Base-by-base conservation (phyloP, 768 basidiomycete species). In the Mycena rosella region DNA sequence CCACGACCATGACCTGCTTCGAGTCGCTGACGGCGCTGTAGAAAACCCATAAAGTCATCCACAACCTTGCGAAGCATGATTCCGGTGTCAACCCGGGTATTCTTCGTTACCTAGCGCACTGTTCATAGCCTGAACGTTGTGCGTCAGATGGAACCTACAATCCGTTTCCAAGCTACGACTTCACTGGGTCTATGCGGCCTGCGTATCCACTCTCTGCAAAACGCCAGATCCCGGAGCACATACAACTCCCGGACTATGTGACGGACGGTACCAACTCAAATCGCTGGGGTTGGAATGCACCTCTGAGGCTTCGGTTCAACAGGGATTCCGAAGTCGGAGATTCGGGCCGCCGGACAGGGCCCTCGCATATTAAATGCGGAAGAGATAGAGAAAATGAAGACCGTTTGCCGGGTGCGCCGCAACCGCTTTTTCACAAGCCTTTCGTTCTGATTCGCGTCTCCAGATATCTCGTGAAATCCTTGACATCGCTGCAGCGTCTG, bases 391-490 rank as follows among this genome's bases (percentile, higher is more conserved):
- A 96, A 91, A 74, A 97, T 99, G 95, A 87, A 93, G 67, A 88
- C 82, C 5, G 95, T 89, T 14, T 97, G 95, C 80, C 85, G 85
- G 77, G 98, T 98, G 75, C 72, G 94, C 85, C n/a, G n/a, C n/a
- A n/a, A n/a, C 17, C 40, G 65, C 34, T 20, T 58, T 14, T 0
- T 11, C 10, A 38, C 13, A 24, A 22, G 27, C 22, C 49, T 60
- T 30, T 14, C 47, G 34, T 56, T 54, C 27, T 42, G 20, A 32
- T 24, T 47, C 51, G 36, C 60, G 27, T 67, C 38, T 63, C 59
- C 53, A 99, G 98, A 85, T 98, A 70, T 88, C 87, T 5, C 85
- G 98, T 54, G 95, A 99, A 81, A 91, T 99, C n/a, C 86, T 99
- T 24, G 96, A 99, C 78, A 85, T 94, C 63, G 92, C 94, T 20